Evolutionary conservation across 768 basidiomycete genomes (phyloP), one percentile per base, ranked within the genome.

Genomic region (Psilocybe cubensis): DNA sequence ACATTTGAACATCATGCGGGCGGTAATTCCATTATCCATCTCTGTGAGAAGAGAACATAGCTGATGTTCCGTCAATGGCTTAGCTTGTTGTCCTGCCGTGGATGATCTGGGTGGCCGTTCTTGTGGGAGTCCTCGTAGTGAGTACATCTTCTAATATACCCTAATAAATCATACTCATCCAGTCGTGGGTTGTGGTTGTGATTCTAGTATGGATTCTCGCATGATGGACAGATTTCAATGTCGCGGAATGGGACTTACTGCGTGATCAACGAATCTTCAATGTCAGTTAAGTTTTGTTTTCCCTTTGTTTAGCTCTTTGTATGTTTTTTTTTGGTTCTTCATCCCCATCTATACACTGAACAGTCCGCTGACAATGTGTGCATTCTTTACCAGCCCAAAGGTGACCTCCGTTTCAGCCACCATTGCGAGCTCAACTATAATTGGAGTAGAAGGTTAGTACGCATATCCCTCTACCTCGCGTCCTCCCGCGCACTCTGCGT

Each of bases 241-340:
- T 72, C 70, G 18, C 59, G 58, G 4, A 72, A 74, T 44, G 55
- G 66, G 21, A 72, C 70, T 11, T 70, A 66, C 55, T 74, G 72
- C 47, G 54, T 70, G n/a, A 62, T 73, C 6, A 25, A 55, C 20
- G 48, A 51, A 3, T 68, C 67, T 23, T 42, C 59, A 14, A 54
- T 70, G 67, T 70, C n/a, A 40, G 64, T 56, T n/a, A n/a, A n/a
- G n/a, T n/a, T n/a, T n/a, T n/a, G n/a, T n/a, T n/a, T n/a, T n/a
- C n/a, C n/a, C n/a, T n/a, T 12, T 17, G 7, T 7, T 6, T 3
- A 28, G 49, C 5, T 3, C 14, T 43, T 24, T 11, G 10, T 42
- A 17, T 31, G 12, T n/a, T 25, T 25, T 27, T 20, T 14, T 20
- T 28, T 46, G 14, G 10, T 33, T 6, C 14, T 20, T n/a, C n/a